phyloP scores from a whole-genome alignment of 2,329 filamentous ascomycete species.

The Aspergillus pseudoterreus region DNA sequence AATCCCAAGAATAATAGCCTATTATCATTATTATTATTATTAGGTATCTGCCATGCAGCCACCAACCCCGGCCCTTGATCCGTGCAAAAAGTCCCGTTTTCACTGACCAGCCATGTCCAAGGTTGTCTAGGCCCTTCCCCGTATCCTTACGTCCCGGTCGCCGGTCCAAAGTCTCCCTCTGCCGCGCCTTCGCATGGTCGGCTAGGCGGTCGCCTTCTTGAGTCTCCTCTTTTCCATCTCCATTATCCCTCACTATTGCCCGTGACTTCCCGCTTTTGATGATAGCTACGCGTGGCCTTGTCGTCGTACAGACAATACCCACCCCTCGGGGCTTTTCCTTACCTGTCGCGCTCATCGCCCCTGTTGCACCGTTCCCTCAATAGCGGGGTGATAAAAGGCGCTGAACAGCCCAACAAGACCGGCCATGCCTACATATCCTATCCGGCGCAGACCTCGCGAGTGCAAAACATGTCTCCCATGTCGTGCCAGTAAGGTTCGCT shows the following conservation, averaged over 20 bases:
- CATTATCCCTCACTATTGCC: background rate
- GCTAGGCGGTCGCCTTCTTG: background rate
- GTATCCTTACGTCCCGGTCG: background rate
- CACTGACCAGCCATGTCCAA: background rate
- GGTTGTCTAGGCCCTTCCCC: background rate
- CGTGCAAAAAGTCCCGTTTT: background rate
- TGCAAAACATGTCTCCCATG: conserved; percentile 49
- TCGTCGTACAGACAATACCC: conserved; percentile 2
- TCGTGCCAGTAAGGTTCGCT: conserved; percentile 49
- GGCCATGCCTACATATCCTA: conserved; percentile 31
- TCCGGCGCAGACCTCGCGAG: conserved; percentile 34
- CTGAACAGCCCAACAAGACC: conserved; percentile 2
- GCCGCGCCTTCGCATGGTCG: background rate
- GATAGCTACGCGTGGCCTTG: background rate
- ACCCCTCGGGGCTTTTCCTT: background rate
- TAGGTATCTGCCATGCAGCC: background rate
- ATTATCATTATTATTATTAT: conserved; percentile 1
- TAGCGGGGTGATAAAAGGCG: conserved; percentile 14
- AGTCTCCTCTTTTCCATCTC: background rate
- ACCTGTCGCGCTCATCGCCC: background rate
- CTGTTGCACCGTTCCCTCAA: conserved; percentile 7
- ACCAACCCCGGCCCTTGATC: background rate
- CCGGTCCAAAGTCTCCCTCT: background rate
- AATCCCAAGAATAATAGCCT: background rate
- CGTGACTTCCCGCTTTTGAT: background rate